Evolutionary conservation across 257 asterid genomes (phyloP).

Genomic region (Coffea eugenioides): DNA sequence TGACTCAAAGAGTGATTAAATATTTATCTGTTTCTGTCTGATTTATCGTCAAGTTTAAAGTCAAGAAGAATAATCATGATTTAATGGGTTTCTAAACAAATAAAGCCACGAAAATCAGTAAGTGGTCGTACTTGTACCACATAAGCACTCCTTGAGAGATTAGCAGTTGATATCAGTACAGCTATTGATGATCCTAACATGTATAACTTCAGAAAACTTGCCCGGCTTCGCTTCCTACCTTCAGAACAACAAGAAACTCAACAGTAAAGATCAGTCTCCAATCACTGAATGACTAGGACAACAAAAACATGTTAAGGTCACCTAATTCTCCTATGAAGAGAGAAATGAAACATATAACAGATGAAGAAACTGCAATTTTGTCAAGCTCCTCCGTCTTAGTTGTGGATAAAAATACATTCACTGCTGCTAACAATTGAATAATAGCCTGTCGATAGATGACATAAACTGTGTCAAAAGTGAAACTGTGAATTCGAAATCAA

Average conservation of each 20-base stretch:
- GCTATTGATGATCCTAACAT: slow-evolving; percentile 61
- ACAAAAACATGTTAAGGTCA: slow-evolving; percentile 15
- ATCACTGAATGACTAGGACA: not conserved
- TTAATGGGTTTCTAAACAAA: not conserved
- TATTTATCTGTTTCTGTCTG: too few species aligned
- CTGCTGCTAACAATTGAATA: slow-evolving; percentile 47
- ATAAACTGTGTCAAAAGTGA: slow-evolving; percentile 1
- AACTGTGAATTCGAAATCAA: not conserved
- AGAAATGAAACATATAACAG: slow-evolving; percentile 47
- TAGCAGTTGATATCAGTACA: slow-evolving; percentile 39
- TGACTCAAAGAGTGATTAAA: too few species aligned
- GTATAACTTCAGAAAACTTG: slow-evolving; percentile 56
- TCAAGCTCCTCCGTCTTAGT: slow-evolving; percentile 42
- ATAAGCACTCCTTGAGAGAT: slow-evolving; percentile 36
- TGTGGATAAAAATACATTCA: slow-evolving; percentile 32
- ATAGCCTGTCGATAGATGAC: slow-evolving; percentile 49
- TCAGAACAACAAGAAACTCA: slow-evolving; percentile 20
- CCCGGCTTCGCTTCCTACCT: slow-evolving; percentile 77
- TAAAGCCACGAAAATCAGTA: not conserved
- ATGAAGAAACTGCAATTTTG: slow-evolving; percentile 36
- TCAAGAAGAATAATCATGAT: not conserved
- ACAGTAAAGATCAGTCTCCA: not conserved
- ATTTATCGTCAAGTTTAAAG: not conserved
- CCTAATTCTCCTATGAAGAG: slow-evolving; percentile 77
- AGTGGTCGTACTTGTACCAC: slow-evolving; percentile 44